Evolutionary conservation across 192 early-diverging fungal genomes (phyloP).

Genomic region (Mortierella antarctica): DNA sequence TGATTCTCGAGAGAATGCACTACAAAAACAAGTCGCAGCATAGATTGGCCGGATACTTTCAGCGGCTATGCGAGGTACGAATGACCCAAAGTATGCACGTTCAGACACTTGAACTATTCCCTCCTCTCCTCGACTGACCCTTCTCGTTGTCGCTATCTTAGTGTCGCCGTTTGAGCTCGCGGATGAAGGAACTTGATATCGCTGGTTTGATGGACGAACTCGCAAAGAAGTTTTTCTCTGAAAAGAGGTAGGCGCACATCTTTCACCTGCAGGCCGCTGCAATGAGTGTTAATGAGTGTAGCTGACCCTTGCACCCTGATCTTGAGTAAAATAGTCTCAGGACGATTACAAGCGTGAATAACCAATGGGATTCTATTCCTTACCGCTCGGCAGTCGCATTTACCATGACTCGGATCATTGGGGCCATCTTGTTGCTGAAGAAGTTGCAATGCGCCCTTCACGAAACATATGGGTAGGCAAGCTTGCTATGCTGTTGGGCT

Average conservation of each 20-base stretch:
- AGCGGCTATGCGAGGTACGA: conserved; percentile 53
- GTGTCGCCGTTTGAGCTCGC: conserved; percentile 31
- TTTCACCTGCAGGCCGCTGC: not conserved
- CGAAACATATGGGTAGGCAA: conserved; percentile 43
- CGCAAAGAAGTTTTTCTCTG: conserved; percentile 35
- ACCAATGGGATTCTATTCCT: conserved; percentile 42
- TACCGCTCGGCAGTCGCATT: conserved; percentile 41
- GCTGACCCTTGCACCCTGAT: not conserved
- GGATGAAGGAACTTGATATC: conserved; percentile 35
- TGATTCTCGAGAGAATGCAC: conserved; percentile 55
- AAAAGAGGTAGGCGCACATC: conserved; percentile 9
- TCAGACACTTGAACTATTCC: not conserved
- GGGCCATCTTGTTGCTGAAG: conserved; percentile 14
- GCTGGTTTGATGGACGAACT: conserved; percentile 26
- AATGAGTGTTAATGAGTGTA: not conserved
- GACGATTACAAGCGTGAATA: conserved; percentile 2
- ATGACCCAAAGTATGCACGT: too few species aligned
- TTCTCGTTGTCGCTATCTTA: not conserved
- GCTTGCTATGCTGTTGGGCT: not conserved
- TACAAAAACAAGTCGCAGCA: conserved; percentile 65
- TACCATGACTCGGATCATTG: conserved; percentile 40
- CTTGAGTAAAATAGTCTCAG: conserved; percentile 16
- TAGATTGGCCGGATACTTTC: conserved; percentile 50
- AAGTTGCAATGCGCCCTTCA: conserved; percentile 35
- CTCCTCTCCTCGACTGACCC: not conserved